A percentile compares a stretch with the other conserved stretches of the same genome.
phyloP scores from a whole-genome alignment of 78 protist genomes.

The Dictyostelium intermedium region DNA sequence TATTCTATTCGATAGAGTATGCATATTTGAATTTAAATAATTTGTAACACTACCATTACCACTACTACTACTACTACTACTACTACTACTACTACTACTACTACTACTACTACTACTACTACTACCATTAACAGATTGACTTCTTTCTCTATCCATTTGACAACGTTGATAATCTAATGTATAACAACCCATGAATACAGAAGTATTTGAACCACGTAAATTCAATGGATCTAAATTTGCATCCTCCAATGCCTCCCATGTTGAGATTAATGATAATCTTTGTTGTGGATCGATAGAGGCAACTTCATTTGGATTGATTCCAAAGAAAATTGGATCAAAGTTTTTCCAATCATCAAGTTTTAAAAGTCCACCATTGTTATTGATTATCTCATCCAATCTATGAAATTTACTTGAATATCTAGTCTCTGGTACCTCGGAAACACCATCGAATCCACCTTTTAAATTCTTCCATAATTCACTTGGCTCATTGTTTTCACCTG shows the following conservation, averaged over 20 bases:
- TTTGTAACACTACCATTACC: too few species aligned
- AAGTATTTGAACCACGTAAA: slow-evolving; percentile 41
- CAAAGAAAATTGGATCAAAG: slow-evolving; percentile 76
- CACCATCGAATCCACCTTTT: slow-evolving; percentile 27
- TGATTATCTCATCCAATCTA: slow-evolving; percentile 44
- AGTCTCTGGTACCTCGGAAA: not conserved
- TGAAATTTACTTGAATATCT: not conserved
- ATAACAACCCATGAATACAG: slow-evolving; percentile 23
- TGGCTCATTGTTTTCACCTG: not conserved
- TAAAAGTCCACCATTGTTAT: slow-evolving; percentile 32
- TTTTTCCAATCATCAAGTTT: not conserved
- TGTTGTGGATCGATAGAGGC: slow-evolving; percentile 86
- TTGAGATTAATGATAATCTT: slow-evolving; percentile 44
- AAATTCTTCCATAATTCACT: slow-evolving; percentile 41
- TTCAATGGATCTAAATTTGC: slow-evolving; percentile 23
- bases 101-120: too few species aligned
- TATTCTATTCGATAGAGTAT: not conserved
- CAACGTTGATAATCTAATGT: not conserved
- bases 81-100: too few species aligned
- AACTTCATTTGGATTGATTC: slow-evolving; percentile 72
- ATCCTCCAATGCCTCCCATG: slow-evolving; percentile 75
- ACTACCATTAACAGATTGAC: too few species aligned
- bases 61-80: too few species aligned
- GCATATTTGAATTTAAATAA: not conserved
- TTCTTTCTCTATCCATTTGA: too few species aligned